Evolutionary conservation across 495 filamentous ascomycete species (phyloP).

Genomic region (Hypoxylon trugodes): DNA sequence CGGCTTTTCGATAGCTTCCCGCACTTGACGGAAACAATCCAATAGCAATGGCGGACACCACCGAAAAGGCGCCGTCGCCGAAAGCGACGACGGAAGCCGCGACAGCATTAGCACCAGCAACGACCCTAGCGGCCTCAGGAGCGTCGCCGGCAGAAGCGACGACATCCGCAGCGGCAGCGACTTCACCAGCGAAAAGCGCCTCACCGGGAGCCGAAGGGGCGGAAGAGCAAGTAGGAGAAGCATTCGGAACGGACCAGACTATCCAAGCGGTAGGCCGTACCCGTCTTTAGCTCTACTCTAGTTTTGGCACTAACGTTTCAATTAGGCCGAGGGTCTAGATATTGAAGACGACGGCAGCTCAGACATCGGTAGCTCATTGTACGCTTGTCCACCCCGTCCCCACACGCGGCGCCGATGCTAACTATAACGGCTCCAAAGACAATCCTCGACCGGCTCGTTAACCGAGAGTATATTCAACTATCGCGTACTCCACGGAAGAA

Average conservation of each 20-base stretch:
- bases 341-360: constrained; percentile 10
- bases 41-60: constrained; percentile 13
- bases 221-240: not conserved
- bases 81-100: constrained; percentile 1
- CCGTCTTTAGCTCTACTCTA: not conserved
- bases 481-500: constrained; percentile 16
- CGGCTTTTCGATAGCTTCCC: constrained; percentile 5
- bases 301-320: not conserved
- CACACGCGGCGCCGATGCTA: not conserved
- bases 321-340: constrained; percentile 16
- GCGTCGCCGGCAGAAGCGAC: not conserved
- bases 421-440: constrained; percentile 2
- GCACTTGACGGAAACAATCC: not conserved
- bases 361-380: constrained; percentile 17
- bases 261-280: constrained; percentile 3
- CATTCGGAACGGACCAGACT: constrained; percentile 4
- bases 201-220: not conserved
- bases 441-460: constrained; percentile 23
- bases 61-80: constrained; percentile 7
- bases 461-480: constrained; percentile 22
- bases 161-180: not conserved
- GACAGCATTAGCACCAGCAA: not conserved
- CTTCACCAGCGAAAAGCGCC: not conserved
- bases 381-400: constrained; percentile 2
- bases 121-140: not conserved